Evolutionary conservation across 257 asterid genomes (phyloP).

Genomic region (Prunella vulgaris): DNA sequence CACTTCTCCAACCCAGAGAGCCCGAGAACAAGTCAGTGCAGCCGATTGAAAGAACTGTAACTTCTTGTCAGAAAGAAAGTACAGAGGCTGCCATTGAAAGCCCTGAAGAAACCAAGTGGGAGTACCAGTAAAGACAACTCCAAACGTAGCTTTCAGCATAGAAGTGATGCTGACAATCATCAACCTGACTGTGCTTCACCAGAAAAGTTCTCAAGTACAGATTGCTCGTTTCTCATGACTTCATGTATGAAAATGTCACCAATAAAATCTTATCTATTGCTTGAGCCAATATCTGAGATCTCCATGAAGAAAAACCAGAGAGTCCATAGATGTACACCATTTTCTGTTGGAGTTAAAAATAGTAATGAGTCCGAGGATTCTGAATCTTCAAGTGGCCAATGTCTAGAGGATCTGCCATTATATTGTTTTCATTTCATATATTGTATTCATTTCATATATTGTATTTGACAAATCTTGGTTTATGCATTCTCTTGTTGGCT

Average conservation of each 20-base stretch:
- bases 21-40: slow-evolving; percentile 35
- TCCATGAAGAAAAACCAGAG: slow-evolving; percentile 33
- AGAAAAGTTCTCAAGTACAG: slow-evolving; percentile 25
- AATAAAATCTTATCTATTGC: slow-evolving; percentile 75
- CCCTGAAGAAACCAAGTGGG: slow-evolving; percentile 60
- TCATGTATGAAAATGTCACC: slow-evolving; percentile 83
- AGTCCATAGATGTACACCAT: slow-evolving; percentile 58
- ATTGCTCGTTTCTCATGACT: slow-evolving; percentile 57
- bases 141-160: slow-evolving; percentile 22
- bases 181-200: slow-evolving; percentile 39
- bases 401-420: slow-evolving; percentile 34
- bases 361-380: slow-evolving; percentile 45
- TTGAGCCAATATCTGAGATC: slow-evolving; percentile 65
- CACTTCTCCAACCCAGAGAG: slow-evolving; percentile 30
- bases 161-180: slow-evolving; percentile 22
- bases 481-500: neutral
- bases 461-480: slow-evolving; percentile 11
- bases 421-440: neutral
- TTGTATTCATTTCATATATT: neutral
- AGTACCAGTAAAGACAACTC: slow-evolving; percentile 31
- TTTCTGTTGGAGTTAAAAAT: slow-evolving; percentile 32
- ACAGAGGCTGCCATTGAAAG: slow-evolving; percentile 33
- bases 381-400: slow-evolving; percentile 45
- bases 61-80: too few species aligned
- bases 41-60: slow-evolving; percentile 23